These are phyloP conservation scores for Speleostelium caveatum DNA, from an alignment of 78 protist species.

Conservation along the genomic window DNA sequence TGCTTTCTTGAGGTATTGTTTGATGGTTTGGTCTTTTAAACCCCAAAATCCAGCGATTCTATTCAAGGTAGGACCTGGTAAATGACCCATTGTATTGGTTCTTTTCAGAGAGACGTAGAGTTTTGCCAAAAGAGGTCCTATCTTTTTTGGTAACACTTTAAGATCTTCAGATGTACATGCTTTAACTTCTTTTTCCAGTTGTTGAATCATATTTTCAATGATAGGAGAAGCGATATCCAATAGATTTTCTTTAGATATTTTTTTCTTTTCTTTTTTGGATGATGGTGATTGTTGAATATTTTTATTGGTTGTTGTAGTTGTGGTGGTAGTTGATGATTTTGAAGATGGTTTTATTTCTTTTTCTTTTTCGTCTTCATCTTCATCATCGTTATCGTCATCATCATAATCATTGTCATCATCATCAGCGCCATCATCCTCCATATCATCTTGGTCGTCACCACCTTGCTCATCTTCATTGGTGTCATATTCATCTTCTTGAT, in stretches of 20 bases:
- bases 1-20: constrained; percentile 48
- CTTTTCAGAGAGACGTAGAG: constrained; percentile 12
- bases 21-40: constrained; percentile 52
- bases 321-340: background rate
- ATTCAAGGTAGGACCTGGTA: constrained; percentile 12
- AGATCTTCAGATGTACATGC: background rate
- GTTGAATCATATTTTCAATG: background rate
- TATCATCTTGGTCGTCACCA: background rate
- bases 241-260: background rate
- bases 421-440: background rate
- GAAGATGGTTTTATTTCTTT: background rate
- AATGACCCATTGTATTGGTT: constrained; percentile 34
- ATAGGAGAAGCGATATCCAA: background rate
- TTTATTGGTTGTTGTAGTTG: background rate
- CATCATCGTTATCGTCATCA: background rate
- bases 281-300: no score
- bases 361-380: background rate
- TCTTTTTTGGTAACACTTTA: constrained; percentile 27
- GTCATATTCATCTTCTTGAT: background rate
- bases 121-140: constrained; percentile 29
- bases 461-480: background rate
- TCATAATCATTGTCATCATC: background rate
- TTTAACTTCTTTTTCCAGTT: constrained; percentile 11
- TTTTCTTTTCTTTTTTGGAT: no score
- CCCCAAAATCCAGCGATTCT: constrained; percentile 35